These are phyloP conservation scores for Zymoseptoria crescenta DNA, from an alignment of 2,329 filamentous ascomycete species.

Conservation along the genomic window DNA sequence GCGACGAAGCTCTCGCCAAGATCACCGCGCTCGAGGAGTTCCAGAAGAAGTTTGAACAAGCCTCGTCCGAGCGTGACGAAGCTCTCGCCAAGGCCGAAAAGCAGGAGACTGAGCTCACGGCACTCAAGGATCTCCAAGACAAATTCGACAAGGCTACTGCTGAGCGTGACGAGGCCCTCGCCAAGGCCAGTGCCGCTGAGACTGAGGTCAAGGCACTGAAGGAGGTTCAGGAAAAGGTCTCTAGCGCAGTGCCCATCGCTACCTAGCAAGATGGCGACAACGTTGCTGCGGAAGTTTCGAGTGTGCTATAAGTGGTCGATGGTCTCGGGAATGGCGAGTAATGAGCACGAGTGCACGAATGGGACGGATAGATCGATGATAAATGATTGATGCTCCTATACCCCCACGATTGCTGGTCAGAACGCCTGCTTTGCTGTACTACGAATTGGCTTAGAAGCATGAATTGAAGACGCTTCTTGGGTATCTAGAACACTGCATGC, in stretches of 20 bases:
- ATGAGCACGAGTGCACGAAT: neutral
- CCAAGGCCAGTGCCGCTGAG: neutral
- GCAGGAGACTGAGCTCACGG: neutral
- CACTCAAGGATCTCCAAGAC: neutral
- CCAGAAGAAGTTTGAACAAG: constrained; percentile 3
- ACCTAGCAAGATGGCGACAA: neutral
- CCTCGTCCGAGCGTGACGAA: constrained; percentile 1
- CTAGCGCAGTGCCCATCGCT: neutral
- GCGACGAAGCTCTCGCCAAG: constrained; percentile 1
- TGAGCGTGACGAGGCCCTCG: neutral
- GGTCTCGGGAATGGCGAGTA: neutral
- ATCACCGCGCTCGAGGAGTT: constrained; percentile 1
- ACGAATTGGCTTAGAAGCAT: neutral
- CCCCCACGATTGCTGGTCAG: neutral
- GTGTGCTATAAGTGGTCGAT: neutral
- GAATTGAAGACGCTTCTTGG: neutral
- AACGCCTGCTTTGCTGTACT: neutral
- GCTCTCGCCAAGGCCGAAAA: neutral
- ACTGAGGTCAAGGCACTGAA: neutral
- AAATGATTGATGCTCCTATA: neutral
- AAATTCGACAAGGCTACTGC: neutral
- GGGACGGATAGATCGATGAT: neutral
- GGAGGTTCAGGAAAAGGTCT: neutral
- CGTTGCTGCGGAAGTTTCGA: neutral
- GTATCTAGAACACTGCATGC: neutral